Evolutionary conservation across 2,329 filamentous ascomycete species (phyloP).

Genomic region (Aspergillus carbonarius): DNA sequence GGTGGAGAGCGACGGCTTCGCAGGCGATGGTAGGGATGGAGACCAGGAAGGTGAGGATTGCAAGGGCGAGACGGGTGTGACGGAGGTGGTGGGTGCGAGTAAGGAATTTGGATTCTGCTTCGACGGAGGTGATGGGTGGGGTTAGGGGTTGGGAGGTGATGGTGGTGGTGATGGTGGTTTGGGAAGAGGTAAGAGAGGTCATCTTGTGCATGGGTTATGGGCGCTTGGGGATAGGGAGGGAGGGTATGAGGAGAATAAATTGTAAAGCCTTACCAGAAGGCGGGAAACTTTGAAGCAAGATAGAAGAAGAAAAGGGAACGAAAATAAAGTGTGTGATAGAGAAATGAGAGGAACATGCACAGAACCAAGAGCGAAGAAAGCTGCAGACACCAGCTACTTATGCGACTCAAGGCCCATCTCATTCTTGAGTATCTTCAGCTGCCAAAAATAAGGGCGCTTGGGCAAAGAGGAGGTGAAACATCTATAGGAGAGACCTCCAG

Average conservation of each 20-base stretch:
- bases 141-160: constrained; percentile 19
- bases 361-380: background rate
- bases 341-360: too few species aligned
- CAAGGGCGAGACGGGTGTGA: constrained; percentile 35
- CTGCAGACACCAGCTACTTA: constrained; percentile 1
- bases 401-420: background rate
- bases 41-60: constrained; percentile 29
- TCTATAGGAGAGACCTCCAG: background rate
- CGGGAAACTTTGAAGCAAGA: background rate
- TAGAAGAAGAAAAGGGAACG: constrained; percentile 1
- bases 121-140: constrained; percentile 31
- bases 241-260: background rate
- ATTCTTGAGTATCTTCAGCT: background rate
- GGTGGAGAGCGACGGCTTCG: constrained; percentile 39
- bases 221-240: background rate
- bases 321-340: background rate
- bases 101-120: constrained; percentile 39
- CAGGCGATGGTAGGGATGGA: constrained; percentile 36
- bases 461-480: background rate
- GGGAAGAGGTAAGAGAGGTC: constrained; percentile 1
- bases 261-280: constrained; percentile 14
- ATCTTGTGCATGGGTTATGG: background rate
- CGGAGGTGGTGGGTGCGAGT: constrained; percentile 34
- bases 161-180: constrained; percentile 23
- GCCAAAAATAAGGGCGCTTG: background rate